These are phyloP conservation scores for Pseudogymnoascus sp. DNA, from an alignment of 2,329 filamentous ascomycete species.

Conservation along the genomic window DNA sequence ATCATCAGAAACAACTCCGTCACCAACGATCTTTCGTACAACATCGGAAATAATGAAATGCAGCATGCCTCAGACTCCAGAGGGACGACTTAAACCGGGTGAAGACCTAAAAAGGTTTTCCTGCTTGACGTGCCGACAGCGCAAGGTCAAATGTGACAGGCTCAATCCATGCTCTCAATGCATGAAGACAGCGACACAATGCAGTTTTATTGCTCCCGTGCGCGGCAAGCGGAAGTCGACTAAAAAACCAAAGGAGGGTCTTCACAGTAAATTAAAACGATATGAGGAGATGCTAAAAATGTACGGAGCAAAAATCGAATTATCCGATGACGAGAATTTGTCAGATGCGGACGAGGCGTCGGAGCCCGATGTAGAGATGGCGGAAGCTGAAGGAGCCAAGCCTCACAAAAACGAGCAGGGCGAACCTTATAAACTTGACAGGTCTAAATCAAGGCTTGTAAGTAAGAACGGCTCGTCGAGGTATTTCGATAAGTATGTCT, in stretches of 20 bases:
- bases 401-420: conserved; percentile 5
- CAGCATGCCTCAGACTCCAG: neutral
- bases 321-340: conserved; percentile 16
- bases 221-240: conserved; percentile 25
- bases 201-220: conserved; percentile 26
- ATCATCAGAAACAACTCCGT: neutral
- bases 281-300: conserved; percentile 16
- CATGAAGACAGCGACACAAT: conserved; percentile 30
- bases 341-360: conserved; percentile 19
- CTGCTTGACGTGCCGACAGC: conserved; percentile 31
- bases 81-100: conserved; percentile 2
- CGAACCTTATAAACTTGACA: conserved; percentile 9
- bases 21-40: neutral
- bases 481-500: conserved; percentile 21
- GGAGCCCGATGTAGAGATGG: conserved; percentile 17
- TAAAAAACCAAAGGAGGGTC: conserved; percentile 15
- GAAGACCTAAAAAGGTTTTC: conserved; percentile 16
- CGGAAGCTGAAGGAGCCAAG: conserved; percentile 9
- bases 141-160: conserved; percentile 37
- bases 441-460: conserved; percentile 18
- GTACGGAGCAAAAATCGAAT: conserved; percentile 20
- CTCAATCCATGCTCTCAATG: conserved; percentile 37
- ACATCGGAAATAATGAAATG: neutral
- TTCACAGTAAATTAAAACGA: conserved; percentile 20
- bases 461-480: conserved; percentile 18